These are phyloP conservation scores for Colletotrichum filicis DNA, from an alignment of 2,329 filamentous ascomycete genomes.

Conservation along the genomic window DNA sequence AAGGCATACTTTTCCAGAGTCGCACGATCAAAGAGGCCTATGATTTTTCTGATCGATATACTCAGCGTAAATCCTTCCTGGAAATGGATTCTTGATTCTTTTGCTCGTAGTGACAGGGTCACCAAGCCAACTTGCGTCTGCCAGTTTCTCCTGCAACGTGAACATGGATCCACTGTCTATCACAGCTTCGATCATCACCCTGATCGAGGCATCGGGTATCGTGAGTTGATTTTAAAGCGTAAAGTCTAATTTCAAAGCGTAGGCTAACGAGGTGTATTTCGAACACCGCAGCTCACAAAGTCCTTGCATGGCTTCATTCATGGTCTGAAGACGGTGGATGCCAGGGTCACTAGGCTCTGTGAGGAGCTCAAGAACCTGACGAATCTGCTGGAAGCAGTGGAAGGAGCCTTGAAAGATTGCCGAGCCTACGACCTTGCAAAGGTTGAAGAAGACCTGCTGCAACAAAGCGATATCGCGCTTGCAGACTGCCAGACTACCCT, in stretches of 20 bases:
- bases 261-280: not conserved
- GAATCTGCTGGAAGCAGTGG: conserved; percentile 37
- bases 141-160: not conserved
- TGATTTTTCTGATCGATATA: not conserved
- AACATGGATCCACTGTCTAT: not conserved
- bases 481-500: conserved; percentile 37
- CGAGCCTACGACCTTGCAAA: conserved; percentile 36
- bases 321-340: conserved; percentile 36
- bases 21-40: not conserved
- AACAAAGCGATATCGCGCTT: conserved; percentile 38
- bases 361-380: conserved; percentile 38
- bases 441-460: conserved; percentile 39
- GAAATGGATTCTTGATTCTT: not conserved
- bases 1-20: not conserved
- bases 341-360: conserved; percentile 34
- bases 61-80: not conserved
- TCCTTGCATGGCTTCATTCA: conserved; percentile 28
- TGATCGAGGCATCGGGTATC: conserved; percentile 19
- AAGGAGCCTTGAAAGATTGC: conserved; percentile 37
- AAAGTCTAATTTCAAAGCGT: not conserved
- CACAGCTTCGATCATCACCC: not conserved
- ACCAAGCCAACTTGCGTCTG: not conserved
- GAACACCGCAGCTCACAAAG: conserved; percentile 18
- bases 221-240: conserved; percentile 11
- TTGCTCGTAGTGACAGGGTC: not conserved